A percentile compares a stretch with the other conserved stretches of the same genome.
phyloP scores from a whole-genome alignment of 192 early-diverging fungal species.

The Dissophora globulifera region DNA sequence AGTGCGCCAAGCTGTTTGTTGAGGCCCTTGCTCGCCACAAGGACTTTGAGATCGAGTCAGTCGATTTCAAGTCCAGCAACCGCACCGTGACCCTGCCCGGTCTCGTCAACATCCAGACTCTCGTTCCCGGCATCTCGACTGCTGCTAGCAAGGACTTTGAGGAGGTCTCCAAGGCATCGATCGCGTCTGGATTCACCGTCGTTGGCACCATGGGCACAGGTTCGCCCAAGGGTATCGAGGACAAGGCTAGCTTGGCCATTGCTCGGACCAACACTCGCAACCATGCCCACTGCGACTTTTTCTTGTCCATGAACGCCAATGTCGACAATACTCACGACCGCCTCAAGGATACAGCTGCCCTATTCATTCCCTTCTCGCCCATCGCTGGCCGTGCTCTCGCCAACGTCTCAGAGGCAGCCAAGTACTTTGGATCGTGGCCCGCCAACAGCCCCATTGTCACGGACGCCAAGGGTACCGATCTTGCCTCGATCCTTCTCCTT shows the following conservation, averaged over 20 bases:
- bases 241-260: slow-evolving; percentile 62
- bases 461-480: slow-evolving; percentile 85
- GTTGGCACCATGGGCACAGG: slow-evolving; percentile 72
- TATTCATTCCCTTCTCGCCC: slow-evolving; percentile 72
- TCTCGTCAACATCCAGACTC: slow-evolving; percentile 83
- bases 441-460: slow-evolving; percentile 77
- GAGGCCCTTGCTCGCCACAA: slow-evolving; percentile 90
- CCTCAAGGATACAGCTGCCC: slow-evolving; percentile 61
- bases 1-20: slow-evolving; percentile 98
- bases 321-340: slow-evolving; percentile 65
- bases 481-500: slow-evolving; percentile 89
- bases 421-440: slow-evolving; percentile 87
- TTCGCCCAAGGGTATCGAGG: slow-evolving; percentile 63
- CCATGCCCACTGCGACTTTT: slow-evolving; percentile 77
- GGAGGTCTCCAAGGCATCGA: slow-evolving; percentile 73
- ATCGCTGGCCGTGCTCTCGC: slow-evolving; percentile 56
- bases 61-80: slow-evolving; percentile 94
- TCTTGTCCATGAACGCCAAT: slow-evolving; percentile 74
- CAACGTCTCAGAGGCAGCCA: slow-evolving; percentile 72
- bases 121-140: slow-evolving; percentile 64
- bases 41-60: slow-evolving; percentile 76
- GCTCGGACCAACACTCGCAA: slow-evolving; percentile 60
- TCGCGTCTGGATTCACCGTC: slow-evolving; percentile 91
- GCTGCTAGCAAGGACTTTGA: slow-evolving; percentile 66
- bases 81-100: slow-evolving; percentile 87